Conservation (phyloP, 2,329 filamentous ascomycete genomes). For the Thielaviopsis punctulata region DNA sequence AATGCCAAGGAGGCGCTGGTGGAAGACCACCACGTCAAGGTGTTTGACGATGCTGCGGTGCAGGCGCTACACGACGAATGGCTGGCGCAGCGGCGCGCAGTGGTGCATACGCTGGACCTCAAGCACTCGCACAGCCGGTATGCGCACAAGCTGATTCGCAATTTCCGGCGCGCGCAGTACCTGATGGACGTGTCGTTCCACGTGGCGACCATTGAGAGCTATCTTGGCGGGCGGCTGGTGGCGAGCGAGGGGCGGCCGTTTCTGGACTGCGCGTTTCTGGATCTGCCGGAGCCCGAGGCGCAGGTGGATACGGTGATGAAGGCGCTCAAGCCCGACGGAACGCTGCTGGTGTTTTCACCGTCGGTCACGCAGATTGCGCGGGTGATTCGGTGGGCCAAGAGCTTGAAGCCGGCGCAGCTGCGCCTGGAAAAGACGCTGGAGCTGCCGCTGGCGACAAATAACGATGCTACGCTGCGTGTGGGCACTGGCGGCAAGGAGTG, state of each 20-base stretch:
- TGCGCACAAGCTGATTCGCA: conserved; percentile 45
- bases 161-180: conserved; percentile 56
- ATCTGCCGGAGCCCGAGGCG: conserved; percentile 48
- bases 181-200: conserved; percentile 57
- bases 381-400: conserved; percentile 31
- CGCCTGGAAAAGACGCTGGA: conserved; percentile 43
- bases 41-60: conserved; percentile 9
- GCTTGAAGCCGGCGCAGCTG: conserved; percentile 16
- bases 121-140: conserved; percentile 43
- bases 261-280: conserved; percentile 53
- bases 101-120: conserved; percentile 61
- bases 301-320: conserved; percentile 28
- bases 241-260: conserved; percentile 34
- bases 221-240: conserved; percentile 28
- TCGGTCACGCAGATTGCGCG: conserved; percentile 62
- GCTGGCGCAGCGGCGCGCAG: conserved; percentile 38
- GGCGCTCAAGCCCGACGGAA: conserved; percentile 46
- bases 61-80: conserved; percentile 26
- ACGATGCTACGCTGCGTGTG: conserved; percentile 27
- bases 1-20: conserved; percentile 10
- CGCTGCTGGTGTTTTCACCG: conserved; percentile 55
- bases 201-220: conserved; percentile 45
- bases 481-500: conserved; percentile 38
- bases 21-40: conserved; percentile 15
- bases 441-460: conserved; percentile 26